Percentiles rank a stretch among this genome's conserved stretches.
phyloP scores from a whole-genome alignment of 306 rosid genomes.

The Quercus agrifolia region DNA sequence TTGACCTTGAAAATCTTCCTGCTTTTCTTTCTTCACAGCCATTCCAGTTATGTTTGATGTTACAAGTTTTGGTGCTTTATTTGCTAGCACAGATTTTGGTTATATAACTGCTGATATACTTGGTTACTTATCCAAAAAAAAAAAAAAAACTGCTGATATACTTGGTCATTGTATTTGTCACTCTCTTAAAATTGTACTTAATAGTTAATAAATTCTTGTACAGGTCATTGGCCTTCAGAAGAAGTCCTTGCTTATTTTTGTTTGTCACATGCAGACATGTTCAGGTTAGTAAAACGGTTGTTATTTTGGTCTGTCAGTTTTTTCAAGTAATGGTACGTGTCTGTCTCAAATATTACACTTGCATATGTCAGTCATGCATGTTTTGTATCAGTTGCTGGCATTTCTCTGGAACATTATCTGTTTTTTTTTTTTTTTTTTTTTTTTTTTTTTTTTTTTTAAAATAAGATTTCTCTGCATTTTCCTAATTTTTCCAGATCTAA shows the following conservation, averaged over 20 bases:
- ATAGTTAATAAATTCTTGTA: constrained; percentile 13
- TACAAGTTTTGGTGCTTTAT: background rate
- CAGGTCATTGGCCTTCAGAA: constrained; percentile 99
- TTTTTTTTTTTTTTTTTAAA: background rate
- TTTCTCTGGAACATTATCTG: constrained; percentile 17
- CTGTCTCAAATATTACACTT: constrained; percentile 9
- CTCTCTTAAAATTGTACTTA: constrained; percentile 1
- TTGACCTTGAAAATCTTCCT: background rate
- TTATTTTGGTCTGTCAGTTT: background rate
- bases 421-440: constrained; percentile 3
- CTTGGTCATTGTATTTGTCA: background rate
- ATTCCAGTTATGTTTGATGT: background rate
- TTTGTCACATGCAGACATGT: constrained; percentile 52
- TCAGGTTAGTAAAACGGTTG: constrained; percentile 46
- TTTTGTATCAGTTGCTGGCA: constrained; percentile 9
- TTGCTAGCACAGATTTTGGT: background rate
- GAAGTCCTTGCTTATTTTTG: constrained; percentile 89
- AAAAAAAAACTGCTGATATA: background rate
- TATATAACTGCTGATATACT: too few species aligned
- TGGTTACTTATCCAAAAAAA: too few species aligned
- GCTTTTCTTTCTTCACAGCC: background rate
- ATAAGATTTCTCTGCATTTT: constrained; percentile 3
- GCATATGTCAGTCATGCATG: constrained; percentile 1
- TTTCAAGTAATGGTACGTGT: background rate
- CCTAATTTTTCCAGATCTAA: constrained; percentile 51